Conservation (phyloP, 495 filamentous ascomycete species). For the Penicillium robsamsonii region DNA sequence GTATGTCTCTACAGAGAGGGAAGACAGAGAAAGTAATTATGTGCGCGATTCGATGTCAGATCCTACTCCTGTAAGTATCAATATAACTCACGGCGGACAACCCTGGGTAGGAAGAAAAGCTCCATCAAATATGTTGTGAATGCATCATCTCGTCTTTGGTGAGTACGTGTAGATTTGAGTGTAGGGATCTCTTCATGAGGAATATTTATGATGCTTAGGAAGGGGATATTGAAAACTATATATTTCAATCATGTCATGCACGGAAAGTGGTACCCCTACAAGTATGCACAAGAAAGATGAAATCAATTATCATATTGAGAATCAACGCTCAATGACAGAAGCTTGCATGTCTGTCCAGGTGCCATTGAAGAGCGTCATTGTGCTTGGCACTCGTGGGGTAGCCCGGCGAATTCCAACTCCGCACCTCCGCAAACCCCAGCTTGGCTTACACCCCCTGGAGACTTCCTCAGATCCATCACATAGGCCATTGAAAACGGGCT, state of each 20-base stretch:
- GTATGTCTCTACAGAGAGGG: background rate
- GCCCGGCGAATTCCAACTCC: background rate
- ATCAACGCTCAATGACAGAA: background rate
- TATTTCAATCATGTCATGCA: background rate
- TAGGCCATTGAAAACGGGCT: background rate
- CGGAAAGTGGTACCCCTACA: background rate
- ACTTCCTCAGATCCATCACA: background rate
- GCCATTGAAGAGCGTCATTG: background rate
- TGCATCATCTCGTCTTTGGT: no score
- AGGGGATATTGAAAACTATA: no score
- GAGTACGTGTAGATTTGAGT: no score
- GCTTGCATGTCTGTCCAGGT: background rate
- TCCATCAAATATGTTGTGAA: no score
- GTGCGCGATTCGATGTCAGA: background rate
- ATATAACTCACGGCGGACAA: no score
- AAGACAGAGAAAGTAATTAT: background rate
- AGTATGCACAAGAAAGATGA: background rate
- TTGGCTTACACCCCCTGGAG: background rate
- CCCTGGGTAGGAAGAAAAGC: no score
- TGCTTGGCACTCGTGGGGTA: conserved; percentile 1
- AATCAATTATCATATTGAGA: background rate
- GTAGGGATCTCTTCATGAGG: no score
- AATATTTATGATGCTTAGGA: no score
- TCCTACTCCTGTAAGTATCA: no score
- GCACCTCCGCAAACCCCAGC: conserved; percentile 4